Evolutionary conservation across 257 asterid species (phyloP), one percentile per base, ranked within the genome.

Genomic region (Leonotis leonurus): DNA sequence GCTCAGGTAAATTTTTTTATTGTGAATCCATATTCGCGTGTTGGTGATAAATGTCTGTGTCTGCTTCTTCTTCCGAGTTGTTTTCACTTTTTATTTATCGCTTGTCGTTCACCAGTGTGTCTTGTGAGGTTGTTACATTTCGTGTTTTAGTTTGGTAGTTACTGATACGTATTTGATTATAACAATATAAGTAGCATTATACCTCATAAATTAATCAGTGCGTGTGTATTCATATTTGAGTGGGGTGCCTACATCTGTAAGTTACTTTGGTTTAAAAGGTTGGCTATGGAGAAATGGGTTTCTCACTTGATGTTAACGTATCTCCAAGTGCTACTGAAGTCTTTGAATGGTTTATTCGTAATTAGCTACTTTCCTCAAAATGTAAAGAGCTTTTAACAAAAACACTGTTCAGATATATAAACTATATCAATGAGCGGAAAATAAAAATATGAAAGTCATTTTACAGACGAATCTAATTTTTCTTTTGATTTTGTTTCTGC

Each of bases 1-100:
- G 43, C 29, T 86, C 60, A 74, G 78, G 97, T 82, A 73, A 62
- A 70, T 20, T 18, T 11, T 51, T 55, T 13, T 45, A 18, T 69
- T 12, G 16, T 16, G 8, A n/a, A 13, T 70, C 45, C 50, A 8
- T 27, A 3, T 62, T 33, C 29, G 9, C 21, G 39, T 13, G 8
- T 30, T 21, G 18, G 20, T 41, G 45, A 30, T 32, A n/a, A 13
- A 21, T 29, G 44, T 39, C 22, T 30, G 6, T 20, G 40, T 68
- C 8, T 36, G 61, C 9, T 21, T 53, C 2, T 29, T 62, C 18
- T 5, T 9, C 29, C 3, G n/a, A n/a, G n/a, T n/a, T n/a, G n/a
- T n/a, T n/a, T n/a, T n/a, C n/a, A n/a, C n/a, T n/a, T n/a, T n/a
- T n/a, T n/a, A n/a, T n/a, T n/a, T n/a, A n/a, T n/a, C n/a, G n/a